Conservation (phyloP, 2,329 filamentous ascomycete species). For the Aspergillus pseudoterreus region DNA sequence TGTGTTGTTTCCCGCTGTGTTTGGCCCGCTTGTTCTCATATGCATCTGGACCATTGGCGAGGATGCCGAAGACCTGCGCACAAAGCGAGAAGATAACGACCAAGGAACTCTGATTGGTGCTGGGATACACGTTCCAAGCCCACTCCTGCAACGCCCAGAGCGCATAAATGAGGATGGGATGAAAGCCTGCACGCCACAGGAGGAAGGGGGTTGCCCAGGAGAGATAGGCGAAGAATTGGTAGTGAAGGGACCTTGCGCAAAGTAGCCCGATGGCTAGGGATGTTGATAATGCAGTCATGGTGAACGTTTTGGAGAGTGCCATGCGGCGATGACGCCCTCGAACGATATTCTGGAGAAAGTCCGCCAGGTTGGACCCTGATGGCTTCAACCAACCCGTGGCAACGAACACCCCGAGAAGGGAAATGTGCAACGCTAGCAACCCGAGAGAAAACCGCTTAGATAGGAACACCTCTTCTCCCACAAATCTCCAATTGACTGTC, state of each 20-base stretch:
- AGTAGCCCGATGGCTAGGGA: slow-evolving; percentile 77
- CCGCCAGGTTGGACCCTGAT: slow-evolving; percentile 54
- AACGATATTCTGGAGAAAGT: slow-evolving; percentile 51
- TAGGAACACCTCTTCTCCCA: slow-evolving; percentile 79
- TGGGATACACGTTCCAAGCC: slow-evolving; percentile 95
- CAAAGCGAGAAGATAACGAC: slow-evolving; percentile 69
- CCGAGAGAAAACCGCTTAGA: slow-evolving; percentile 64
- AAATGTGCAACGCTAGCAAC: slow-evolving; percentile 63
- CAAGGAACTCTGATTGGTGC: slow-evolving; percentile 61
- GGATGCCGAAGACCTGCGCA: slow-evolving; percentile 61
- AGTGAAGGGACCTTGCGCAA: slow-evolving; percentile 84
- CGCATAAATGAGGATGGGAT: slow-evolving; percentile 62
- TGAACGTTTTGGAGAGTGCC: slow-evolving; percentile 65
- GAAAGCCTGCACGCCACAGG: slow-evolving; percentile 72
- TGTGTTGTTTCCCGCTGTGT: slow-evolving; percentile 18
- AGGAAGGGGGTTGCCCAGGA: slow-evolving; percentile 86
- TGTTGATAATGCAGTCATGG: slow-evolving; percentile 71
- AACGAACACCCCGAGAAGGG: slow-evolving; percentile 65
- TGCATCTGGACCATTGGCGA: slow-evolving; percentile 41
- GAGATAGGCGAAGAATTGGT: slow-evolving; percentile 92
- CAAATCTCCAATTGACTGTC: slow-evolving; percentile 98
- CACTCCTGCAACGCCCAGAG: slow-evolving; percentile 80
- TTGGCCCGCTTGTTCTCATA: slow-evolving; percentile 15
- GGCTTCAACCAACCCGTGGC: slow-evolving; percentile 69
- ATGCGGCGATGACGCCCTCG: slow-evolving; percentile 54